A percentile compares a stretch with the other conserved stretches of the same genome.
Evolutionary conservation across 1,284 basidiomycete genomes (phyloP).

Genomic region (Fistulina hepatica): DNA sequence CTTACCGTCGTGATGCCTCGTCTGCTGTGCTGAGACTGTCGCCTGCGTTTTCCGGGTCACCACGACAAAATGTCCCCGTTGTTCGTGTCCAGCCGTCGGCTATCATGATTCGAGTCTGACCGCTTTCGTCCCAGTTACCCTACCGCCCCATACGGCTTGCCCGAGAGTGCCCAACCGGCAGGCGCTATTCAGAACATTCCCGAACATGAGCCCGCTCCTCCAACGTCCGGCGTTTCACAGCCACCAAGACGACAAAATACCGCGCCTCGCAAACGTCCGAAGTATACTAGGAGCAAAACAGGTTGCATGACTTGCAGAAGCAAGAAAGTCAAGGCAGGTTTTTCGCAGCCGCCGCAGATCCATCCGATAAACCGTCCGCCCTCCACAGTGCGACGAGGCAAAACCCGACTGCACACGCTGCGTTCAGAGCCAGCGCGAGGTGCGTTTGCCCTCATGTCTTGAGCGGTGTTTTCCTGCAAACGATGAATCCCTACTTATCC

Average conservation of each 20-base stretch:
- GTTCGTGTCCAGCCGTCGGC: constrained; percentile 39
- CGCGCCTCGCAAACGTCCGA: constrained; percentile 64
- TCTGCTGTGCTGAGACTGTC: too few relatives aligned
- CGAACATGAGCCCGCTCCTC: constrained; percentile 36
- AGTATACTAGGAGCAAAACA: constrained; percentile 79
- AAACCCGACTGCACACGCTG: constrained; percentile 74
- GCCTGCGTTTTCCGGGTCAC: too few relatives aligned
- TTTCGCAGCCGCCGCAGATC: not conserved
- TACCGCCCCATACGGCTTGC: constrained; percentile 31
- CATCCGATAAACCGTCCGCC: not conserved
- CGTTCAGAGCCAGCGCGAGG: constrained; percentile 67
- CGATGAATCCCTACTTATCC: too few relatives aligned
- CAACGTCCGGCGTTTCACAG: constrained; percentile 29
- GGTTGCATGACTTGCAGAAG: constrained; percentile 75
- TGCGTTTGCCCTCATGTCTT: constrained; percentile 24
- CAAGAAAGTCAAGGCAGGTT: constrained; percentile 75
- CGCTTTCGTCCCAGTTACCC: constrained; percentile 22
- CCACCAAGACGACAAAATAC: constrained; percentile 38
- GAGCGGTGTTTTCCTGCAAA: constrained; percentile 8
- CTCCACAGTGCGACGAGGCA: constrained; percentile 65
- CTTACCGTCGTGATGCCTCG: too few relatives aligned
- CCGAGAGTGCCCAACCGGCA: constrained; percentile 28
- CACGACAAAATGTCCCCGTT: constrained; percentile 50
- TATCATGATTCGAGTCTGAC: too few relatives aligned
- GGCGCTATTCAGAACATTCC: too few relatives aligned